Evolutionary conservation across 345 rosid genomes (phyloP).

Genomic region (Pistacia vera): DNA sequence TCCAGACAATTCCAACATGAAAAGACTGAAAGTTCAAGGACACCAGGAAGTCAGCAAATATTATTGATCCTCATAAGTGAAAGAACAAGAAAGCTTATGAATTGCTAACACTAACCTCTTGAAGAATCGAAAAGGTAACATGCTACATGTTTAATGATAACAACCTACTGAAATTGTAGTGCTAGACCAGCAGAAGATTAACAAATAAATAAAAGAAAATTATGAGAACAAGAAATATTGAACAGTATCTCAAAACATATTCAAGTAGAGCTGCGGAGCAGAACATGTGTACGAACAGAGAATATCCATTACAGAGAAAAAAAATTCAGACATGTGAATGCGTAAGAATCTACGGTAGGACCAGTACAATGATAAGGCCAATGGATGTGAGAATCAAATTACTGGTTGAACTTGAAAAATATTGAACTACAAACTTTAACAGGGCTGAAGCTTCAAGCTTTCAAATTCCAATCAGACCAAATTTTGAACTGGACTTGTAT

Average conservation of each 20-base stretch:
- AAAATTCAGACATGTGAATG: not conserved
- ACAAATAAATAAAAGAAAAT: not conserved
- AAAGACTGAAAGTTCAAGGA: constrained; percentile 33
- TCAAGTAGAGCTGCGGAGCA: not conserved
- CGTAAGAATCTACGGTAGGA: not conserved
- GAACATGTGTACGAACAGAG: not conserved
- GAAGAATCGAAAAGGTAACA: not conserved
- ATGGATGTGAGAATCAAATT: not conserved
- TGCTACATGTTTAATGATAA: not conserved
- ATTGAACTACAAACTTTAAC: not conserved
- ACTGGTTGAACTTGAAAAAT: not conserved
- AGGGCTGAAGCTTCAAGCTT: not conserved
- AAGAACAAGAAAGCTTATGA: not conserved
- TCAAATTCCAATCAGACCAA: not conserved
- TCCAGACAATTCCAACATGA: constrained; percentile 50
- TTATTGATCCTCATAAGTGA: not conserved
- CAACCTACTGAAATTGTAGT: not conserved
- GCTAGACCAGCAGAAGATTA: not conserved
- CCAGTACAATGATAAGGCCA: not conserved
- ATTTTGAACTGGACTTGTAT: not conserved
- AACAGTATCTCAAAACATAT: not conserved
- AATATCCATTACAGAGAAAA: not conserved
- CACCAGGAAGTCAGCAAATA: constrained; percentile 14
- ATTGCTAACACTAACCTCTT: not conserved
- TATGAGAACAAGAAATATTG: not conserved